Conservation (phyloP, 176 grass and related monocot species). For the Tillandsia leiboldiana region DNA sequence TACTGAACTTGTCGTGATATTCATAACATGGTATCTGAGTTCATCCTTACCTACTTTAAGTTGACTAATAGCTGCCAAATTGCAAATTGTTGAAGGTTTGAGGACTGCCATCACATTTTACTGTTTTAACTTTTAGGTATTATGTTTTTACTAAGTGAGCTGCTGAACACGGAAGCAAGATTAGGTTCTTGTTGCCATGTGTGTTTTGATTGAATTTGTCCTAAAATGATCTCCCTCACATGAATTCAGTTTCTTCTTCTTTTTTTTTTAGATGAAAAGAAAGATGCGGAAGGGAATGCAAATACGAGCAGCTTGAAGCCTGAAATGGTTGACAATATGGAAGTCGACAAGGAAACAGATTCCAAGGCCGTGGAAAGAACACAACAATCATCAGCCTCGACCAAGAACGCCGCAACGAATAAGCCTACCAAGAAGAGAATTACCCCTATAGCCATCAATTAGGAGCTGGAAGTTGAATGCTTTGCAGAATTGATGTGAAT, state of each 20-base stretch:
- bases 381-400: neutral
- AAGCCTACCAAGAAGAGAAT: conserved; percentile 43
- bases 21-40: too few species aligned
- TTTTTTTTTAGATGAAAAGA: conserved; percentile 28
- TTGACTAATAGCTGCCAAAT: neutral
- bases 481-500: too few species aligned
- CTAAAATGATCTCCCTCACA: neutral
- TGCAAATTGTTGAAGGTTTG: neutral
- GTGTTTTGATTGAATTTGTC: neutral
- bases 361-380: conserved; percentile 17
- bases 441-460: conserved; percentile 18
- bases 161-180: too few species aligned
- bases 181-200: neutral
- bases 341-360: conserved; percentile 33
- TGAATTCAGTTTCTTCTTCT: neutral
- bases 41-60: too few species aligned
- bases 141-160: too few species aligned
- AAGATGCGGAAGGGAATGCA: conserved; percentile 28
- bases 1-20: too few species aligned
- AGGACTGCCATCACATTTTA: too few species aligned
- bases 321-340: conserved; percentile 27
- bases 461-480: neutral
- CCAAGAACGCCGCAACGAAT: conserved; percentile 24
- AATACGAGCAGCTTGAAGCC: conserved; percentile 13
- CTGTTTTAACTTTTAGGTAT: too few species aligned